Conservation (phyloP, 257 asterid genomes). For the Plantago elongata region DNA sequence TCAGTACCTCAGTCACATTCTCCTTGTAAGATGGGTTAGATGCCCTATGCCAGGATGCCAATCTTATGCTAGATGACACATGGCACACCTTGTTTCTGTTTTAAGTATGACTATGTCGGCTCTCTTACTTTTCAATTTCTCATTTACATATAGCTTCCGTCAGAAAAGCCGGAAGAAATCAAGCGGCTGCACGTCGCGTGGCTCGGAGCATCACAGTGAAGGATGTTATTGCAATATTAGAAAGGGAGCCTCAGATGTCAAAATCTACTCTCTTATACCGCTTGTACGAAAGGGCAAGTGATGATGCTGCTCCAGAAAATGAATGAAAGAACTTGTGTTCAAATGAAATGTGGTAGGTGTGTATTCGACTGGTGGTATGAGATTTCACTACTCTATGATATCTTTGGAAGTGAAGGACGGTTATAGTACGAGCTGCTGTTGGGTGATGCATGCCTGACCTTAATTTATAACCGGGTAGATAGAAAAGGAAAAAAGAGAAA, state of each 20-base stretch:
- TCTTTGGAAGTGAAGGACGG: no score
- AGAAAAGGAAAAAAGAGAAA: no score
- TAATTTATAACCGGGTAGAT: no score
- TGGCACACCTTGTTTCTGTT: no score
- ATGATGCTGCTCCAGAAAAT: constrained; percentile 34
- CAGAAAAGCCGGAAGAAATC: constrained; percentile 62
- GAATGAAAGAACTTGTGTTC: neutral
- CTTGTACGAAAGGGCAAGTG: constrained; percentile 43
- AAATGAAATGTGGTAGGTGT: no score
- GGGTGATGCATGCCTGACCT: no score
- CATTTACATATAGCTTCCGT: constrained; percentile 33
- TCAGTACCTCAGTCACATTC: no score
- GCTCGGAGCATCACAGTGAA: constrained; percentile 62
- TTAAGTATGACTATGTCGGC: neutral
- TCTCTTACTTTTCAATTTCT: neutral
- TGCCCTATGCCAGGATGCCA: neutral
- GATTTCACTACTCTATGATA: no score
- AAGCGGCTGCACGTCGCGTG: constrained; percentile 42
- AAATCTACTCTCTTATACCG: constrained; percentile 63
- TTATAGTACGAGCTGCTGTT: no score
- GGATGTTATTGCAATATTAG: constrained; percentile 77
- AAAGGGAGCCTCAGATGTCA: constrained; percentile 94
- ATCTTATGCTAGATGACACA: no score
- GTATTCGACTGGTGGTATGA: no score
- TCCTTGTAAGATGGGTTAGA: neutral